Base-by-base conservation (phyloP, 805 yeast genomes). In the Kuraishia capsulata region DNA sequence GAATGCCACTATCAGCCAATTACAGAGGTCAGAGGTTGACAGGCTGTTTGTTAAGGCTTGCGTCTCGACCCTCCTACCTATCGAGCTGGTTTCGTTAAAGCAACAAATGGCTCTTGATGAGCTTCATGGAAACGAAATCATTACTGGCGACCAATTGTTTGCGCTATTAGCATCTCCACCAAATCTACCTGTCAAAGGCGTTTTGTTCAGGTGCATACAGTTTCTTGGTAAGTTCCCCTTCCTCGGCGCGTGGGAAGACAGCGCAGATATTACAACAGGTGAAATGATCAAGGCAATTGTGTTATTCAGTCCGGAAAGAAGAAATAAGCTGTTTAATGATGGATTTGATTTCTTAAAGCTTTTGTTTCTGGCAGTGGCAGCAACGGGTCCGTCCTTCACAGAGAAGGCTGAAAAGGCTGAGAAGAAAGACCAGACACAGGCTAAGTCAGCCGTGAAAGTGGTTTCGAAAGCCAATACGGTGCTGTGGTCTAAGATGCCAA, bases 211-310 rank as follows among this genome's bases (percentile, higher is more conserved):
- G 4, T 53, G 71, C 4, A 51, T 74, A 13, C 53, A 56, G 23
- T 62, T 64, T 4, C 39, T 81, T 21, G 66, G 76, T 1, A 58
- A 59, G 20, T 72, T 69, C 46, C 85, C 85, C 0, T 63, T 75
- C 38, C 41, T 75, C 5, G 24, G 10, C 9, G 37, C 10, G 18
- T 5, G 23, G 11, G 19, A 31, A 17, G 30, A 25, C 5, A 51
- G 48, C 4, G 52, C 51, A 9, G 46, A 57, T 3, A 50, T 73
- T 5, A 55, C 62, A 1, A 58, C 59, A 3, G 56, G 61, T 3
- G 69, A 67, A 3, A 40, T 75, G 32, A 41, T 68, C 11, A 69
- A 76, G 44, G 64, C 69, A 0, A 40, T 74, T 4, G 51, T 67
- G 0, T 56, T 72, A 10, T 40, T 79, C 4, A 65, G 67, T 44